Conservation (phyloP, 345 rosid species). For the Populus ilicifolia region DNA sequence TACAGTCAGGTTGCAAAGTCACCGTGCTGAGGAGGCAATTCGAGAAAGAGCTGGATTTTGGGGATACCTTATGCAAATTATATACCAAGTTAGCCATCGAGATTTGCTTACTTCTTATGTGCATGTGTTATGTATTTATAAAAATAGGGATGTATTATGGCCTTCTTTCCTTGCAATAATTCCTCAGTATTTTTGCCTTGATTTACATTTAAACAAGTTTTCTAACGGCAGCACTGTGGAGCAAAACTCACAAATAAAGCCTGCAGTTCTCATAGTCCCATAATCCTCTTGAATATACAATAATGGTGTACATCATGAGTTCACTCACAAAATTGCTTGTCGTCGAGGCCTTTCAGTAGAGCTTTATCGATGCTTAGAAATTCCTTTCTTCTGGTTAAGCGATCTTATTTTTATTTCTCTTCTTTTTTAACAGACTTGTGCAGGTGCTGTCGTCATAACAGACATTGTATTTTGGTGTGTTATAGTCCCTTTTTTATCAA, state of each 20-base stretch:
- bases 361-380: background rate
- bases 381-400: background rate
- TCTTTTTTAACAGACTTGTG: slow-evolving; percentile 48
- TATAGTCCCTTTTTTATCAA: slow-evolving; percentile 64
- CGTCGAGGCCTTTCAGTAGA: background rate
- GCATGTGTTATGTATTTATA: background rate
- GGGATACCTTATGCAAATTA: slow-evolving; percentile 70
- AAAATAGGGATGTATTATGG: background rate
- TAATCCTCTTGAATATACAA: background rate
- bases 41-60: slow-evolving; percentile 50
- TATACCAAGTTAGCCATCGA: slow-evolving; percentile 56
- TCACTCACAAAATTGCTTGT: background rate
- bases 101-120: background rate
- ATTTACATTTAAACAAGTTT: background rate
- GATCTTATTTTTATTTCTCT: background rate
- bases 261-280: background rate
- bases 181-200: background rate
- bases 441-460: slow-evolving; percentile 77
- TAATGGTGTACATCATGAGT: background rate
- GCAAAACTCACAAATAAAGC: background rate
- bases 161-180: background rate
- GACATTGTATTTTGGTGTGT: slow-evolving; percentile 73
- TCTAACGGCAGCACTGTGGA: background rate
- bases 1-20: slow-evolving; percentile 38
- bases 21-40: slow-evolving; percentile 36